A percentile compares a stretch with the other conserved stretches of the same genome.
Conservation (phyloP, 192 early-diverging fungal species). For the Coemansia sp. region DNA sequence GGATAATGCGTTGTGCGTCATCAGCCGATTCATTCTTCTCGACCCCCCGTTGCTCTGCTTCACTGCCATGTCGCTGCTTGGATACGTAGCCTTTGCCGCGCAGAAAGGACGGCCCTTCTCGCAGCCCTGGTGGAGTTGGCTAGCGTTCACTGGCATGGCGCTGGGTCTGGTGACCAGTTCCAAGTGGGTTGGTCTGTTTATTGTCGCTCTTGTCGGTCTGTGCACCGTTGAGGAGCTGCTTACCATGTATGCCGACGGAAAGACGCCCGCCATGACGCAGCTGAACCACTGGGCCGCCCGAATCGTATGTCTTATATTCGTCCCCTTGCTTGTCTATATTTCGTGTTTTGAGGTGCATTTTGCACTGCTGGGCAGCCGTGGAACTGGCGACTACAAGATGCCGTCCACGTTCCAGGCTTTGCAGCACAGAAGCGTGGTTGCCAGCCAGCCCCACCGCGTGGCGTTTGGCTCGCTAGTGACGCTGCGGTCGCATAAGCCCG, state of each 20-base stretch:
- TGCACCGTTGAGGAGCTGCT: constrained; percentile 91
- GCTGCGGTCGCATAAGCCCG: constrained; percentile 34
- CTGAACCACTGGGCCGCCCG: constrained; percentile 78
- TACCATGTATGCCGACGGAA: constrained; percentile 71
- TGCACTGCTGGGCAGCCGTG: constrained; percentile 71
- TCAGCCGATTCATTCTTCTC: constrained; percentile 69
- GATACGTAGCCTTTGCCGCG: constrained; percentile 59
- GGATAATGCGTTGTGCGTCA: constrained; percentile 64
- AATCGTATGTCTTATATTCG: constrained; percentile 72
- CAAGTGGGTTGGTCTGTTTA: constrained; percentile 98
- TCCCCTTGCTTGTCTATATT: constrained; percentile 76
- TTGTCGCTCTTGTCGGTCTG: constrained; percentile 81
- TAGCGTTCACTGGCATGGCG: constrained; percentile 60
- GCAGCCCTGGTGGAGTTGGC: constrained; percentile 64
- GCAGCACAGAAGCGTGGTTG: constrained; percentile 72
- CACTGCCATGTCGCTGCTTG: constrained; percentile 58
- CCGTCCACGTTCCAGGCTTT: constrained; percentile 82
- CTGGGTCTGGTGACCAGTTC: constrained; percentile 70
- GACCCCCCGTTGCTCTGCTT: constrained; percentile 75
- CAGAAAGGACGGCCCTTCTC: constrained; percentile 57
- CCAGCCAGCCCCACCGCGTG: constrained; percentile 21
- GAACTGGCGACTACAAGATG: constrained; percentile 94
- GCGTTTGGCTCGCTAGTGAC: constrained; percentile 33
- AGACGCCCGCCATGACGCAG: constrained; percentile 61
- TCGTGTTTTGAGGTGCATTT: constrained; percentile 90